These are phyloP conservation scores for Lentinula guzmanii DNA, from an alignment of 768 basidiomycete genomes.

Conservation along the genomic window DNA sequence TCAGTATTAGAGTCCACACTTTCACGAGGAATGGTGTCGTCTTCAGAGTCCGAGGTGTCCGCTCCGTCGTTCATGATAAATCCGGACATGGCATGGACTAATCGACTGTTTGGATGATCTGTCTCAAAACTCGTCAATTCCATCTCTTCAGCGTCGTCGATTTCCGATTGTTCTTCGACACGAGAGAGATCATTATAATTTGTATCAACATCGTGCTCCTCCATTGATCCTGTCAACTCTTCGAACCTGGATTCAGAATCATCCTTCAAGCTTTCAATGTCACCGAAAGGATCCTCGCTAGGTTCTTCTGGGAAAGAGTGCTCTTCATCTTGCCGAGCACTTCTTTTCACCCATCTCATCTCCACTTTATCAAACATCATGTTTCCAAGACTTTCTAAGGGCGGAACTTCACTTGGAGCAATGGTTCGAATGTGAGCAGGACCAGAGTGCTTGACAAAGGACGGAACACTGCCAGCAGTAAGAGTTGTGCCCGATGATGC, in stretches of 20 bases:
- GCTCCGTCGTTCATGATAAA: slow-evolving; percentile 28
- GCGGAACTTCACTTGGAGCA: slow-evolving; percentile 70
- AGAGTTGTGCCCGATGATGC: slow-evolving; percentile 67
- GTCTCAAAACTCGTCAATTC: slow-evolving; percentile 70
- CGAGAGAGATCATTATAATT: slow-evolving; percentile 33
- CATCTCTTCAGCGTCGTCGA: slow-evolving; percentile 62
- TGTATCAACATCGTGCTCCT: background rate
- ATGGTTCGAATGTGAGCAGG: slow-evolving; percentile 78
- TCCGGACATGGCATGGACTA: slow-evolving; percentile 47
- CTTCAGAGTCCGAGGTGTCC: slow-evolving; percentile 48
- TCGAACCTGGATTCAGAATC: slow-evolving; percentile 38
- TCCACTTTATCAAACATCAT: slow-evolving; percentile 83
- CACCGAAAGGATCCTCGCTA: slow-evolving; percentile 88
- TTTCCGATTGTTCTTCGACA: slow-evolving; percentile 42
- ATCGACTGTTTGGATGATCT: slow-evolving; percentile 42
- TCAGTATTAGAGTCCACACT: slow-evolving; percentile 21
- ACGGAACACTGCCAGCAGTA: slow-evolving; percentile 66
- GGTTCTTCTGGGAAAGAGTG: slow-evolving; percentile 33
- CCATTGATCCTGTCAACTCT: slow-evolving; percentile 12
- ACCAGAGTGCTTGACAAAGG: slow-evolving; percentile 81
- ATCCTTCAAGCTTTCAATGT: slow-evolving; percentile 81
- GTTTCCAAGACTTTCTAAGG: slow-evolving; percentile 71
- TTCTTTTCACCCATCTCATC: slow-evolving; percentile 82
- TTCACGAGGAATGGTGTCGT: slow-evolving; percentile 27
- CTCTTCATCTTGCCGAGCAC: slow-evolving; percentile 25